phyloP scores from a whole-genome alignment of 192 early-diverging fungal genomes.

The Allomyces javanicus region DNA sequence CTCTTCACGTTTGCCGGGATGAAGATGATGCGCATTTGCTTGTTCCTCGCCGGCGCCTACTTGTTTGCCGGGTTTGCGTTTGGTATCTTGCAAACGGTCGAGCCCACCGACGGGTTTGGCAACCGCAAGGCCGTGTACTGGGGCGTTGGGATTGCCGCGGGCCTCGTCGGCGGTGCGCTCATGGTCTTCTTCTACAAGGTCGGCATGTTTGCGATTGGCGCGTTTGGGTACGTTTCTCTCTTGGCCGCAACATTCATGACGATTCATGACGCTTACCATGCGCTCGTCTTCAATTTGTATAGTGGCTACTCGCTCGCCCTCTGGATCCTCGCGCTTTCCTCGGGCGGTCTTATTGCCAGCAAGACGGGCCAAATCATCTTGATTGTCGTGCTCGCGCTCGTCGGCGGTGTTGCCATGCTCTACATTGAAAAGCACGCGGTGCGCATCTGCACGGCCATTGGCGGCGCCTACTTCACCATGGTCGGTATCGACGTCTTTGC shows the following conservation, averaged over 20 bases:
- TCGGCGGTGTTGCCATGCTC: conserved; percentile 41
- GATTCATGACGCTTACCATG: not conserved
- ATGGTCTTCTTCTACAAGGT: conserved; percentile 47
- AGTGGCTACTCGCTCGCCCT: conserved; percentile 53
- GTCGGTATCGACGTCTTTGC: conserved; percentile 65
- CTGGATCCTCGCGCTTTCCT: conserved; percentile 43
- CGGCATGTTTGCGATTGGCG: conserved; percentile 56
- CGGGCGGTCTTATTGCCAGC: conserved; percentile 37
- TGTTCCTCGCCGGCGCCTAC: conserved; percentile 64
- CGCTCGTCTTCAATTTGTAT: not conserved
- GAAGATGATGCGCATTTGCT: conserved; percentile 39
- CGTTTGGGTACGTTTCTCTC: conserved; percentile 16
- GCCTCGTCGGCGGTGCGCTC: conserved; percentile 41
- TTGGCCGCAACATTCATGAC: not conserved
- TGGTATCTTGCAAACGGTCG: conserved; percentile 17
- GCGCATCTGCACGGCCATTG: conserved; percentile 48
- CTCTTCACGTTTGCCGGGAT: conserved; percentile 49
- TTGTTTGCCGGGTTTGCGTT: conserved; percentile 25
- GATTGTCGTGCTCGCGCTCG: conserved; percentile 35
- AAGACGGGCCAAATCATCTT: conserved; percentile 47
- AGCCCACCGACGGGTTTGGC: conserved; percentile 18
- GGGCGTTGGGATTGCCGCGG: conserved; percentile 36
- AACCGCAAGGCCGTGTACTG: conserved; percentile 21
- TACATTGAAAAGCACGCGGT: conserved; percentile 41
- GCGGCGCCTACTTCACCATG: conserved; percentile 60